A percentile compares a stretch with the other conserved stretches of the same genome.
These are phyloP conservation scores for Termitomyces sp. DNA, from an alignment of 768 basidiomycete genomes.

Conservation along the genomic window DNA sequence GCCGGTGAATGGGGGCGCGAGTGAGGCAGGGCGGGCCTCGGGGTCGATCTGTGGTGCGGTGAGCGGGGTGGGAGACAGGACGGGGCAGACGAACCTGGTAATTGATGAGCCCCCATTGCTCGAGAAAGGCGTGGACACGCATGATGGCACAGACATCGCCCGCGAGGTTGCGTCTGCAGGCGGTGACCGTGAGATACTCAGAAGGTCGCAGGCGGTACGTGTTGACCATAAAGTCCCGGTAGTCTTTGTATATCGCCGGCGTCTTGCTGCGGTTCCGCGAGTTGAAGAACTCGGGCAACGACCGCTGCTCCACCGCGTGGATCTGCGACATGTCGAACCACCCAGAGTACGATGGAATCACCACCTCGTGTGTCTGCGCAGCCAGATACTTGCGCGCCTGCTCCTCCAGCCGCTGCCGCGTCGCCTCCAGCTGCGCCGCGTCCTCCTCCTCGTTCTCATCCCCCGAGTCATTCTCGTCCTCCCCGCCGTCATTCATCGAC, in stretches of 20 bases:
- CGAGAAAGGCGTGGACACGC: conserved; percentile 97
- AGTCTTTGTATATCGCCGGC: conserved; percentile 97
- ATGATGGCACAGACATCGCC: conserved; percentile 98
- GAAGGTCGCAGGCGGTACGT: conserved; percentile 90
- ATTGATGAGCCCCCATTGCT: conserved; percentile 98
- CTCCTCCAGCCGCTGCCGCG: conserved; percentile 72
- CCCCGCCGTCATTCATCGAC: conserved; percentile 75
- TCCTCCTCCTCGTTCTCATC: conserved; percentile 86
- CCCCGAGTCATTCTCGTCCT: conserved; percentile 71
- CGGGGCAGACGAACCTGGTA: conserved; percentile 97
- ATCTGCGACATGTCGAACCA: conserved; percentile 98
- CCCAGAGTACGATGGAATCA: conserved; percentile 94
- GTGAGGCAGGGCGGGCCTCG: conserved; percentile 87
- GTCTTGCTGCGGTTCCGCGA: conserved; percentile 93
- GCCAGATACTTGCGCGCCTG: conserved; percentile 93
- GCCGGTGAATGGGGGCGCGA: conserved; percentile 96
- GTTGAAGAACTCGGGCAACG: conserved; percentile 98
- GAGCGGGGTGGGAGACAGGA: no score
- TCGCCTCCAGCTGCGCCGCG: conserved; percentile 77
- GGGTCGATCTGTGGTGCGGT: conserved; percentile 98
- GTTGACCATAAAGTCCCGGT: conserved; percentile 99
- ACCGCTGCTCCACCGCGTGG: conserved; percentile 85
- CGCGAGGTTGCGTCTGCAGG: conserved; percentile 91
- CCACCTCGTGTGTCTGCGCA: conserved; percentile 93
- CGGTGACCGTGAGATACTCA: conserved; percentile 97